These are phyloP conservation scores for Penicillium occitanis DNA, from an alignment of 2,329 filamentous ascomycete genomes.

Conservation along the genomic window DNA sequence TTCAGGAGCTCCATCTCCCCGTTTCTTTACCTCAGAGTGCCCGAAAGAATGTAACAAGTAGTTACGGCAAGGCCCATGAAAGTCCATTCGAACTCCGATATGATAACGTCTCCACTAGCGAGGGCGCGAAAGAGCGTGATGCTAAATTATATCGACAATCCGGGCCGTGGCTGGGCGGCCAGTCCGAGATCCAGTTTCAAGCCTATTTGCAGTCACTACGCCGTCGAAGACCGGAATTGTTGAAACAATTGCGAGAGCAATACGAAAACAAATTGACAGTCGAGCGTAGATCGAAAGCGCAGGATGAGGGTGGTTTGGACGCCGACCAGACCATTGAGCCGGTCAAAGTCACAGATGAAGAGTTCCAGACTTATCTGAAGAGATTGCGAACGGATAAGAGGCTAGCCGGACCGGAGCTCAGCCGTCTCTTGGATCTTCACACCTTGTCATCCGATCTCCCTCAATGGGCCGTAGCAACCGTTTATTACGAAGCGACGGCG, in stretches of 20 bases:
- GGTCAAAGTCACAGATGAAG: constrained; percentile 43
- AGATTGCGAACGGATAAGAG: constrained; percentile 43
- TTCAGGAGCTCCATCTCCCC: constrained; percentile 75
- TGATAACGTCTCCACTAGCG: constrained; percentile 48
- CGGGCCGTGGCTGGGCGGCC: constrained; percentile 59
- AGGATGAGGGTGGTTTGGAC: constrained; percentile 41
- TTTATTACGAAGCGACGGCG: constrained; percentile 38
- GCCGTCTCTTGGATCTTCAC: constrained; percentile 58
- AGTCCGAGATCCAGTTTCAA: constrained; percentile 57
- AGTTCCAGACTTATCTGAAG: constrained; percentile 48
- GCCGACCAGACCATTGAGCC: constrained; percentile 31
- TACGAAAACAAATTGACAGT: constrained; percentile 36
- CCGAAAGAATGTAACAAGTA: not conserved
- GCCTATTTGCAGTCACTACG: constrained; percentile 51
- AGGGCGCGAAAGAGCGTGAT: constrained; percentile 32
- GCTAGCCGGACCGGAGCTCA: constrained; percentile 55
- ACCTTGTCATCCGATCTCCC: constrained; percentile 41
- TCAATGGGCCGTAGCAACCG: constrained; percentile 34
- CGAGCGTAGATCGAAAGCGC: constrained; percentile 39
- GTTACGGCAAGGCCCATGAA: constrained; percentile 28
- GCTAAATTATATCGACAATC: constrained; percentile 56
- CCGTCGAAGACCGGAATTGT: constrained; percentile 40
- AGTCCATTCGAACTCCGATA: constrained; percentile 45
- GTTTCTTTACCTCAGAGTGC: constrained; percentile 54
- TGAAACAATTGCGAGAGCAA: constrained; percentile 38